Evolutionary conservation across 495 filamentous ascomycete genomes (phyloP), one percentile per base, ranked within the genome.

Genomic region (Tuber aestivum): DNA sequence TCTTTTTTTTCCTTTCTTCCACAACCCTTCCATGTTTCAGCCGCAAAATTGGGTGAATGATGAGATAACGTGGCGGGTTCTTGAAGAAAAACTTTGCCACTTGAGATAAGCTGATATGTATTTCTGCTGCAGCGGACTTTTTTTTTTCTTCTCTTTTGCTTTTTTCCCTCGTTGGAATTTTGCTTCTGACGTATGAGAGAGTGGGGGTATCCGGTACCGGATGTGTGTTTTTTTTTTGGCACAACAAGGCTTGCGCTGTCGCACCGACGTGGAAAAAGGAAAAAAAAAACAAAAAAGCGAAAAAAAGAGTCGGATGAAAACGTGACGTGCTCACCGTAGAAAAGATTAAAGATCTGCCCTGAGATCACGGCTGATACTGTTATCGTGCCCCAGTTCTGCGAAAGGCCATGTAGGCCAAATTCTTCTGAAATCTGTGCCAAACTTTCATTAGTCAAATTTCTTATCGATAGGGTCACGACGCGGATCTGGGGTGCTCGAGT

Each of bases 311-410:
- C 23, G 50, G 50, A 18, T 16, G 56, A 35, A 65, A 61, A 61
- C 10, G 56, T 32, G 12, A 65, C 27, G 27, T n/a, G 48, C 69
- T 71, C 76, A 75, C 93, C 92, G 82, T 98, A 99, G 69, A 93
- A 87, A 6, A 98, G 84, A 84, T 97, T 98, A 86, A 97, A 97
- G 42, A 97, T 84, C 74, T 98, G 96, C 61, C 93, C 93, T 27
- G 89, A 93, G 71, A 97, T 85, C 8, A 97, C 91, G 0, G 94
- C 94, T 20, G 91, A 89, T 27, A 98, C 85, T 0, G 92, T 97
- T 92, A 99, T 97, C 78, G 90, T 91, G 44, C 95, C 95, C 93
- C 95, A 99, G 84, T 97, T 97, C 83, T 93, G 91, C 78, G 89
- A 91, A 32, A 99, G 86, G n/a, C 95, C 94, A 76, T 89, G 86